Conservation (phyloP, 1,284 basidiomycete species). For the Paramarasmius palmivorus region DNA sequence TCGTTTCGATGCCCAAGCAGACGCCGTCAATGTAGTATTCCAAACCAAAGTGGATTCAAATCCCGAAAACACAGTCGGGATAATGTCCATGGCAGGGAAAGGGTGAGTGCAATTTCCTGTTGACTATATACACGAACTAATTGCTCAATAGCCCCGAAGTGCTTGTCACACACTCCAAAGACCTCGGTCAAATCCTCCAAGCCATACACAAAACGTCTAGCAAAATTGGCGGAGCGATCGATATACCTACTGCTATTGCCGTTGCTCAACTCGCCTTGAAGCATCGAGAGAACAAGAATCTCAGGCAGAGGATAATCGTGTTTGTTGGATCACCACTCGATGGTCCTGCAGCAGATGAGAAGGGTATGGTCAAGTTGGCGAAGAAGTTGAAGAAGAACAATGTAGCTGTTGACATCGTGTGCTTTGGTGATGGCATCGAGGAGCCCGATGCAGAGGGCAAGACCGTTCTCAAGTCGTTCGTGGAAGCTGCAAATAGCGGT, state of each 20-base stretch:
- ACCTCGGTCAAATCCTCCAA: conserved; percentile 88
- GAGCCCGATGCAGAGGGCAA: conserved; percentile 57
- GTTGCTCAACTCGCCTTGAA: conserved; percentile 96
- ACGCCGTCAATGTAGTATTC: conserved; percentile 91
- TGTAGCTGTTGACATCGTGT: conserved; percentile 91
- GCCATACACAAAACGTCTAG: conserved; percentile 72
- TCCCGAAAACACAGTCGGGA: conserved; percentile 95
- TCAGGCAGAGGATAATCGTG: conserved; percentile 91
- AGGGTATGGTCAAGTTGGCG: conserved; percentile 82
- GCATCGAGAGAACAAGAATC: conserved; percentile 98
- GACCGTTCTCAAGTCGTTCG: conserved; percentile 69
- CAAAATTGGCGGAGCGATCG: conserved; percentile 78
- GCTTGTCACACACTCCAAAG: conserved; percentile 93
- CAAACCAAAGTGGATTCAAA: conserved; percentile 94
- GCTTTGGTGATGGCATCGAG: conserved; percentile 76
- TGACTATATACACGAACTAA: not conserved
- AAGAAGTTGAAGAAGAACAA: conserved; percentile 99
- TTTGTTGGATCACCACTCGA: conserved; percentile 90
- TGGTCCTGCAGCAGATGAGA: conserved; percentile 67
- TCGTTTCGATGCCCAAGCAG: conserved; percentile 87
- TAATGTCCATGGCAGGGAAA: conserved; percentile 98
- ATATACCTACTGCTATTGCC: conserved; percentile 88
- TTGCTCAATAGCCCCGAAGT: conserved; percentile 79
- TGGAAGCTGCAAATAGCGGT: conserved; percentile 74
- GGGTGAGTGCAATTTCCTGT: conserved; percentile 54